These are phyloP conservation scores for Mycena chlorophos DNA, from an alignment of 768 basidiomycete genomes.

Conservation along the genomic window DNA sequence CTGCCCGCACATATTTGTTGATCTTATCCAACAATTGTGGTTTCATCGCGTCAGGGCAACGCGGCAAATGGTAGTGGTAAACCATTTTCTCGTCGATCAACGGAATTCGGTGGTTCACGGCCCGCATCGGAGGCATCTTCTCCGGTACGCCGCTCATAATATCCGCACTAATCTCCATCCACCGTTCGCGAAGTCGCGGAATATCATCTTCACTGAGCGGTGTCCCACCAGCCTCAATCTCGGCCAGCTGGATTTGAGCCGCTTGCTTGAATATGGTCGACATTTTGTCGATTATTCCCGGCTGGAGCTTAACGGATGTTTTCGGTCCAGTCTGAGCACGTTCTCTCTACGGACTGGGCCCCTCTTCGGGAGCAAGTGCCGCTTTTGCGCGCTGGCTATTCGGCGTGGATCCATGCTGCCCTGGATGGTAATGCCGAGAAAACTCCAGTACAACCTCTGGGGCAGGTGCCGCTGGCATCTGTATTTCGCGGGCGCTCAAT, in stretches of 20 bases:
- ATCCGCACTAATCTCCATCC: slow-evolving; percentile 24
- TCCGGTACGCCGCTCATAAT: slow-evolving; percentile 26
- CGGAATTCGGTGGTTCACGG: slow-evolving; percentile 40
- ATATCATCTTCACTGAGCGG: slow-evolving; percentile 13
- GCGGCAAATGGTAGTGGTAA: slow-evolving; percentile 33
- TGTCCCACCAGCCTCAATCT: not conserved
- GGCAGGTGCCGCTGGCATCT: too few species aligned
- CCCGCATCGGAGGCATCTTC: slow-evolving; percentile 34
- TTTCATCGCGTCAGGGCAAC: slow-evolving; percentile 34
- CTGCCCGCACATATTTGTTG: slow-evolving; percentile 28
- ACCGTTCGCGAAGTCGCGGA: slow-evolving; percentile 19
- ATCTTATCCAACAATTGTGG: slow-evolving; percentile 34
- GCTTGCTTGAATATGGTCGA: not conserved
- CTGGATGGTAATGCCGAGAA: not conserved
- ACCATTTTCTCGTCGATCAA: slow-evolving; percentile 34
- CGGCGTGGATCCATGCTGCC: not conserved
- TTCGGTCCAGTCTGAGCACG: not conserved
- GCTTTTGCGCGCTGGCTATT: not conserved
- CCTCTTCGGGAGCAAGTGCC: not conserved
- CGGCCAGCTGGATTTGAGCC: not conserved
- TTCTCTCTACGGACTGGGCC: not conserved
- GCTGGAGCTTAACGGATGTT: not conserved
- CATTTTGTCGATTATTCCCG: not conserved
- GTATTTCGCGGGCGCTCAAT: too few species aligned
- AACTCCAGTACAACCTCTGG: not conserved